phyloP scores from a whole-genome alignment of 805 yeast genomes.

The Candida wancherniae region DNA sequence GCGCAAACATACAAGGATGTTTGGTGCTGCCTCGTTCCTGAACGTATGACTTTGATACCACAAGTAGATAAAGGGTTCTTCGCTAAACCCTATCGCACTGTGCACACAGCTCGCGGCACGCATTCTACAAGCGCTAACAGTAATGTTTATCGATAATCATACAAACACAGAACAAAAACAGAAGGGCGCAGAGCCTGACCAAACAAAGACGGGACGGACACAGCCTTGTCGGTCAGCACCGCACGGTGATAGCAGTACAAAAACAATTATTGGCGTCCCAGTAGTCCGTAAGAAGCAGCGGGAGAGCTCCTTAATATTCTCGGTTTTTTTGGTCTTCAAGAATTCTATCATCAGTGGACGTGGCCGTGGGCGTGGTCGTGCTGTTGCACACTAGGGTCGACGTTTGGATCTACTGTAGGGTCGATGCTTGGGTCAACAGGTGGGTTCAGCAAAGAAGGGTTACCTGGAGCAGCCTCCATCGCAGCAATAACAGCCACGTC shows the following conservation, averaged over 20 bases:
- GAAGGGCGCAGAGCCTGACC: no score
- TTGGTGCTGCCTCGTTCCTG: no score
- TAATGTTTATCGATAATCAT: slow-evolving; percentile 10
- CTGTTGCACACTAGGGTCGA: slow-evolving; percentile 40
- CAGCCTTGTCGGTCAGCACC: no score
- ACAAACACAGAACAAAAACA: slow-evolving; percentile 12
- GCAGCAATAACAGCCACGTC: slow-evolving; percentile 43
- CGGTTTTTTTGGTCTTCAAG: not conserved
- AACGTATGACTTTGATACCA: no score
- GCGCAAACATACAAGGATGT: no score
- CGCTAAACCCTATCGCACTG: no score
- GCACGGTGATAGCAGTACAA: slow-evolving; percentile 1
- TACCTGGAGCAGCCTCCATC: slow-evolving; percentile 31
- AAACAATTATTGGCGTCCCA: slow-evolving; percentile 1
- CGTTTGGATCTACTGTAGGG: slow-evolving; percentile 42
- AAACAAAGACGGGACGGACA: no score
- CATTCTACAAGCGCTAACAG: no score
- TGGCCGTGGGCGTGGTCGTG: slow-evolving; percentile 36
- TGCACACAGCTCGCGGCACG: no score
- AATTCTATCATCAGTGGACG: slow-evolving; percentile 15
- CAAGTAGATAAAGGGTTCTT: no score
- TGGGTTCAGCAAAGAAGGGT: slow-evolving; percentile 23
- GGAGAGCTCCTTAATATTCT: not conserved
- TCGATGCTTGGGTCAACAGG: slow-evolving; percentile 30
- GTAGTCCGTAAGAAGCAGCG: not conserved